Conservation (phyloP, 805 yeast species). For the Clavispora asparagi region DNA sequence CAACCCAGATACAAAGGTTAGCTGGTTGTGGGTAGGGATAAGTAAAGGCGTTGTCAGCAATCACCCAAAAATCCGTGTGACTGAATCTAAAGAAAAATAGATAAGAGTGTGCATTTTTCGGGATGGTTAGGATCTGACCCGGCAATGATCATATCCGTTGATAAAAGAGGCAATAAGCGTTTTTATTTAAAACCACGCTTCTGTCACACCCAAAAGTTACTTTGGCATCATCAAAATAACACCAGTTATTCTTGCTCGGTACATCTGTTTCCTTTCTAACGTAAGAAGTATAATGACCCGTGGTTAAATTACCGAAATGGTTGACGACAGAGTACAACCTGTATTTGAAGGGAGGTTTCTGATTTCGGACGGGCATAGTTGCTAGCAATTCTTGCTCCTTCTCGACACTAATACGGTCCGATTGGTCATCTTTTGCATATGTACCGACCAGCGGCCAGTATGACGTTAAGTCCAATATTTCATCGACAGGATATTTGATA, state of each 20-base stretch:
- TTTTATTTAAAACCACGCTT: constrained; percentile 56
- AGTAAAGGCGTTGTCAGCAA: constrained; percentile 51
- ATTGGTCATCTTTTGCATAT: constrained; percentile 3
- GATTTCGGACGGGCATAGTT: constrained; percentile 62
- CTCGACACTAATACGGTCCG: constrained; percentile 26
- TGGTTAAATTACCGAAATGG: constrained; percentile 75
- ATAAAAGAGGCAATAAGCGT: constrained; percentile 83
- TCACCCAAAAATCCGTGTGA: constrained; percentile 47
- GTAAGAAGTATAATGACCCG: constrained; percentile 86
- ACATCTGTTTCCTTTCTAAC: constrained; percentile 50
- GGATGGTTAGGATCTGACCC: too few relatives aligned
- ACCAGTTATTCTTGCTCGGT: constrained; percentile 59
- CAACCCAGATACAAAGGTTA: constrained; percentile 39
- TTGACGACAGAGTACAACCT: constrained; percentile 75
- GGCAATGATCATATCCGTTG: constrained; percentile 28
- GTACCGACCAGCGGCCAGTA: constrained; percentile 64
- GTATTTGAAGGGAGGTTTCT: constrained; percentile 74
- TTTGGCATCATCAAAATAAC: constrained; percentile 74
- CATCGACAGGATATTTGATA: constrained; percentile 59
- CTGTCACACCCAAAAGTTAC: constrained; percentile 49
- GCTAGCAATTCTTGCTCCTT: constrained; percentile 42
- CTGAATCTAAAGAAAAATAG: constrained; percentile 10
- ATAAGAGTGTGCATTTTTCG: too few relatives aligned
- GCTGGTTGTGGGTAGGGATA: constrained; percentile 66
- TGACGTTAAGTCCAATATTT: constrained; percentile 53